Evolutionary conservation across 2,329 filamentous ascomycete species (phyloP).

Genomic region (Alternaria incomplexa): DNA sequence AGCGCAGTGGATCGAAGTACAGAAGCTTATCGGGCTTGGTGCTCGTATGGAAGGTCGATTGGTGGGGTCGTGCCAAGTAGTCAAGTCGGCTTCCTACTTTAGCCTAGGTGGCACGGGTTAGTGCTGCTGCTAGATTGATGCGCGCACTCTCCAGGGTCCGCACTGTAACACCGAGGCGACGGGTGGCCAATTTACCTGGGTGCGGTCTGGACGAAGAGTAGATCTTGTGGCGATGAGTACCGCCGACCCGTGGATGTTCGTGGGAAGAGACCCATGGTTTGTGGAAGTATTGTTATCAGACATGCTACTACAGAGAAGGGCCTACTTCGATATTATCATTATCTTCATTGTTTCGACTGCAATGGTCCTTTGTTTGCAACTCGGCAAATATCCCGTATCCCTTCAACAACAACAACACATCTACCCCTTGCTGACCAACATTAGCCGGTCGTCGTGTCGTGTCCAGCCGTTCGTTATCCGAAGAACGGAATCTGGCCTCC

Average conservation of each 20-base stretch:
- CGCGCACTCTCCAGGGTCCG: neutral
- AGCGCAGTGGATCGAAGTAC: neutral
- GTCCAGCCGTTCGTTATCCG: neutral
- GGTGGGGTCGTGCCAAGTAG: neutral
- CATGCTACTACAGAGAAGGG: neutral
- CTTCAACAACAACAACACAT: neutral
- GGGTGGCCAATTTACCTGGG: neutral
- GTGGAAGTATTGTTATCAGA: neutral
- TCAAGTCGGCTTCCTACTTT: neutral
- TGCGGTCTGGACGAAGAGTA: neutral
- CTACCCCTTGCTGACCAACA: neutral
- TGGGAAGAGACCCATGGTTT: neutral
- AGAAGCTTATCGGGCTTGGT: slow-evolving; percentile 4
- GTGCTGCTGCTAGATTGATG: neutral
- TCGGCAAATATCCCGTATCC: neutral
- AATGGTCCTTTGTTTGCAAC: neutral
- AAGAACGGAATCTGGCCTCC: neutral
- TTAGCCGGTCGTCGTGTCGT: neutral
- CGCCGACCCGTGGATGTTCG: neutral
- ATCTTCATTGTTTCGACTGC: neutral
- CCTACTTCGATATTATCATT: neutral
- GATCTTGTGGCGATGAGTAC: neutral
- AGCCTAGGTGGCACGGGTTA: neutral
- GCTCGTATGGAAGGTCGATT: slow-evolving; percentile 1
- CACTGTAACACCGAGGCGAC: neutral